A percentile compares a stretch with the other conserved stretches of the same genome.
These are phyloP conservation scores for Hypoxylon fuscum DNA, from an alignment of 495 filamentous ascomycete species.

Conservation along the genomic window DNA sequence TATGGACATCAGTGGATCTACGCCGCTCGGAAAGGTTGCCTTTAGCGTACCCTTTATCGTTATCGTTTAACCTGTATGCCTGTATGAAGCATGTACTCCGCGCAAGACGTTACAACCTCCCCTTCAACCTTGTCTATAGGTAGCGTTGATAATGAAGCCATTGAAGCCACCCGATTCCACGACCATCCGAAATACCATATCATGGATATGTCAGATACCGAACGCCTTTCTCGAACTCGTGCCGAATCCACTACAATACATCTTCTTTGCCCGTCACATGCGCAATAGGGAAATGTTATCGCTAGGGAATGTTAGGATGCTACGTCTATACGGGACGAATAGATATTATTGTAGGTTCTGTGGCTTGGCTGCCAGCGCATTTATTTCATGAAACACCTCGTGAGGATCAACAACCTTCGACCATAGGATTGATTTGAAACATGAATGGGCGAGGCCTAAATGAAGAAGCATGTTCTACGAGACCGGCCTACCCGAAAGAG, in stretches of 20 bases:
- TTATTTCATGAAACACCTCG: conserved; percentile 35
- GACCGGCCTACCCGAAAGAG: conserved; percentile 19
- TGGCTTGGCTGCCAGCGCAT: conserved; percentile 13
- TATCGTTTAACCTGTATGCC: conserved; percentile 31
- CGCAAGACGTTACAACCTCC: conserved; percentile 15
- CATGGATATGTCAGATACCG: conserved; percentile 11
- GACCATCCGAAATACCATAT: conserved; percentile 9
- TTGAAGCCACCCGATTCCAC: conserved; percentile 2
- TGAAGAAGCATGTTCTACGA: conserved; percentile 11
- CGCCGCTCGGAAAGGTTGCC: conserved; percentile 12
- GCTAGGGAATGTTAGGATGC: neutral
- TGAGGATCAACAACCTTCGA: conserved; percentile 28
- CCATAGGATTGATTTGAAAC: conserved; percentile 35
- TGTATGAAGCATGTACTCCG: conserved; percentile 22
- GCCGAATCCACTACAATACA: conserved; percentile 4
- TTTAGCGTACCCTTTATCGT: conserved; percentile 20
- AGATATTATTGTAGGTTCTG: neutral
- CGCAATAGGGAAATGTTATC: neutral
- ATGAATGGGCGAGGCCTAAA: conserved; percentile 20
- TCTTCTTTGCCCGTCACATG: neutral
- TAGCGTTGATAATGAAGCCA: conserved; percentile 14
- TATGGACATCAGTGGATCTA: neutral
- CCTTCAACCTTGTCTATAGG: conserved; percentile 29
- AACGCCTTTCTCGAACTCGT: conserved; percentile 17
- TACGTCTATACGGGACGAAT: neutral